Conservation (phyloP, 225 moss, liverwort and hornwort genomes). For the Sphagnum contortum region DNA sequence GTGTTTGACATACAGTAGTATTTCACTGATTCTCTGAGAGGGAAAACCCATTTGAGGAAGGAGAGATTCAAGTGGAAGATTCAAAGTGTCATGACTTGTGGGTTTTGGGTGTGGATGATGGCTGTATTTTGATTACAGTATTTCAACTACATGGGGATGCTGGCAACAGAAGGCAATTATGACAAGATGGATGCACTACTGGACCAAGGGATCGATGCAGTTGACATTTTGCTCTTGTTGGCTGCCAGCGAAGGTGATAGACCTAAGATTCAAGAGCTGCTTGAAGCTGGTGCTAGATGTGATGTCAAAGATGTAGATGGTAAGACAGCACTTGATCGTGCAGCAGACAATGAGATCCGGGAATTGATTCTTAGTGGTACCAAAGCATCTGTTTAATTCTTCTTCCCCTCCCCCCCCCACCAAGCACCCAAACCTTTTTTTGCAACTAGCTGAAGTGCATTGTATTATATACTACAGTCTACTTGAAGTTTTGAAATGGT, state of each 20-base stretch:
- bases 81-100: no score
- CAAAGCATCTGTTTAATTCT: slow-evolving; percentile 25
- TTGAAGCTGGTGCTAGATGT: slow-evolving; percentile 56
- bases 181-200: slow-evolving; percentile 84
- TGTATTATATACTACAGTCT: no score
- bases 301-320: slow-evolving; percentile 59
- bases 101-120: background rate
- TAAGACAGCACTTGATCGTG: slow-evolving; percentile 67
- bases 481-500: no score
- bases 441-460: no score
- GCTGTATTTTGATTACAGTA: slow-evolving; percentile 39
- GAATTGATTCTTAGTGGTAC: slow-evolving; percentile 55
- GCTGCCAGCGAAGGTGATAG: slow-evolving; percentile 77
- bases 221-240: slow-evolving; percentile 81
- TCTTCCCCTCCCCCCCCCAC: no score
- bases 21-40: no score
- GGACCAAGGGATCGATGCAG: slow-evolving; percentile 59
- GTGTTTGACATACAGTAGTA: no score
- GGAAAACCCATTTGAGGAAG: no score
- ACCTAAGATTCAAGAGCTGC: slow-evolving; percentile 92
- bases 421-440: no score
- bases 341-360: slow-evolving; percentile 52
- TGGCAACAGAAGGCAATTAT: slow-evolving; percentile 88
- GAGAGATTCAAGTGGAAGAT: no score
- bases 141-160: slow-evolving; percentile 99